Conservation (phyloP, 2,329 filamentous ascomycete species). For the Penicillium occitanis region DNA sequence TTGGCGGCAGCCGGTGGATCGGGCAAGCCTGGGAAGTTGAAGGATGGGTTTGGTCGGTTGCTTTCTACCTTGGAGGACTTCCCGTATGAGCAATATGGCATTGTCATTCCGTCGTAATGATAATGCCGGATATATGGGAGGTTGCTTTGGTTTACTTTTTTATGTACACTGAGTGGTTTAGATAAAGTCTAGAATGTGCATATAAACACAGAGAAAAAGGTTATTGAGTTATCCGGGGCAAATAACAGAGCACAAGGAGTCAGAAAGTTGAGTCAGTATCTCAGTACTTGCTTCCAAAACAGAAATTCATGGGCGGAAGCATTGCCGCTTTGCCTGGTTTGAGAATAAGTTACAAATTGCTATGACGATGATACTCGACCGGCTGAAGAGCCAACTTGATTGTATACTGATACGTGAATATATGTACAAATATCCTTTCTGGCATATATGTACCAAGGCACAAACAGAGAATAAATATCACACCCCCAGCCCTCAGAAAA, state of each 20-base stretch:
- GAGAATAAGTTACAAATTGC: not conserved
- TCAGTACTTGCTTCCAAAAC: not conserved
- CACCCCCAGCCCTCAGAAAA: not conserved
- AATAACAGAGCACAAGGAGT: not conserved
- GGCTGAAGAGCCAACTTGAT: not conserved
- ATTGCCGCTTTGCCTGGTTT: not conserved
- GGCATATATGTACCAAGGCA: not conserved
- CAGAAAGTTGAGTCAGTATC: not conserved
- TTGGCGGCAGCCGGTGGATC: conserved; percentile 34
- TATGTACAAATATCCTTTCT: not conserved
- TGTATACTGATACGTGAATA: not conserved
- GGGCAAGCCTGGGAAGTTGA: conserved; percentile 55
- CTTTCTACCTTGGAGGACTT: conserved; percentile 58
- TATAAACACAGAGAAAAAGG: not conserved
- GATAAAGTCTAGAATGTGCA: not conserved
- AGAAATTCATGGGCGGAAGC: not conserved
- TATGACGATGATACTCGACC: not conserved
- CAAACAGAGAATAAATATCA: not conserved
- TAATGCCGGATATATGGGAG: not conserved
- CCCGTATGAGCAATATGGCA: conserved; percentile 61
- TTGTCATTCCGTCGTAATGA: conserved; percentile 36
- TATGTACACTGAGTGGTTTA: not conserved
- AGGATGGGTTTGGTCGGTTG: conserved; percentile 61
- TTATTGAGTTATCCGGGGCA: not conserved
- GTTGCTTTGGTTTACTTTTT: not conserved